phyloP scores from a whole-genome alignment of 2,329 filamentous ascomycete species.

The Penicillium sumatraense region DNA sequence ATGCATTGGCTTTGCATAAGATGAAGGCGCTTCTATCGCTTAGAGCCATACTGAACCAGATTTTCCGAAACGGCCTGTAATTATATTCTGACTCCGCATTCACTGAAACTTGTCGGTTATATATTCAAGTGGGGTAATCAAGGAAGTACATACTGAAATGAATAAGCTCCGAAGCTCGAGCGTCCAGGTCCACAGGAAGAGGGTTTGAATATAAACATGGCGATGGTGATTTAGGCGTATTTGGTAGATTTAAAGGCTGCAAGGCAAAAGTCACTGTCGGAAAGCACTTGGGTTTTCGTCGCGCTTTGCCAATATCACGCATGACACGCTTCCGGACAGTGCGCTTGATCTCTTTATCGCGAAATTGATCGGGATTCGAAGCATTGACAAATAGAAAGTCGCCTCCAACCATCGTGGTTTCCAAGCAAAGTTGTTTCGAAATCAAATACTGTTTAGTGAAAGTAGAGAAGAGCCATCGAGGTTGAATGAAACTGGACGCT shows the following conservation, averaged over 20 bases:
- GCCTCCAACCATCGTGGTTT: not conserved
- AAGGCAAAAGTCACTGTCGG: constrained; percentile 12
- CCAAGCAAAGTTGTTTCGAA: too few species aligned
- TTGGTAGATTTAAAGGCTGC: not conserved
- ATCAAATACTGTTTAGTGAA: too few species aligned
- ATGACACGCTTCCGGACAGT: constrained; percentile 18
- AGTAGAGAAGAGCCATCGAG: too few species aligned
- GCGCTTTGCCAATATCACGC: constrained; percentile 13
- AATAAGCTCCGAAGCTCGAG: constrained; percentile 15
- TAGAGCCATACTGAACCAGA: constrained; percentile 33
- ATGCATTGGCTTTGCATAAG: constrained; percentile 30
- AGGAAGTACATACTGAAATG: constrained; percentile 14
- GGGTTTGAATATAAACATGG: constrained; percentile 9
- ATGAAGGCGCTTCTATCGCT: constrained; percentile 27
- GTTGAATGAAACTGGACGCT: too few species aligned
- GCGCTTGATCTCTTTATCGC: constrained; percentile 10
- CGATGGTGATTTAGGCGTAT: not conserved
- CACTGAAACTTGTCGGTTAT: constrained; percentile 2
- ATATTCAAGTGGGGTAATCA: not conserved
- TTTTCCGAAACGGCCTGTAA: constrained; percentile 30
- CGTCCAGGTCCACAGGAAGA: constrained; percentile 11
- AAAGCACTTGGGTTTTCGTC: constrained; percentile 5
- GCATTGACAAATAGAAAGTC: constrained; percentile 14
- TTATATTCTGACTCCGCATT: constrained; percentile 21
- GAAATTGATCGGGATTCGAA: constrained; percentile 13